phyloP scores from a whole-genome alignment of 768 basidiomycete species.

The Lactarius psammicola region DNA sequence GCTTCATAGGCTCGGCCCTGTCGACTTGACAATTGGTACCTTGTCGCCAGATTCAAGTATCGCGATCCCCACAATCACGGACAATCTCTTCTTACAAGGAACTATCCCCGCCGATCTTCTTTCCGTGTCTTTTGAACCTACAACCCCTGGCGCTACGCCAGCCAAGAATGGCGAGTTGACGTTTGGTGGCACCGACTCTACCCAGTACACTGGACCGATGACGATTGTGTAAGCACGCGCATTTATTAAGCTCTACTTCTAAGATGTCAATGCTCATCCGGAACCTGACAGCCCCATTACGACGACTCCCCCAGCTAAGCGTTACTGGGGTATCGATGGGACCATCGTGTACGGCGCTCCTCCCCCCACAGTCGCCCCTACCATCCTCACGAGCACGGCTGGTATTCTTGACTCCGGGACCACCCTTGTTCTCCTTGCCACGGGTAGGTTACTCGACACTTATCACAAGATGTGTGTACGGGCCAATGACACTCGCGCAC shows the following conservation, averaged over 20 bases:
- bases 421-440: conserved; percentile 33
- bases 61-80: conserved; percentile 47
- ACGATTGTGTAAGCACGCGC: conserved; percentile 27
- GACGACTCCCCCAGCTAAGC: conserved; percentile 25
- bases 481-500: conserved; percentile 28
- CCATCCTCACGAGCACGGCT: conserved; percentile 32
- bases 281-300: conserved; percentile 32
- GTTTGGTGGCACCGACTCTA: conserved; percentile 38
- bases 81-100: conserved; percentile 35
- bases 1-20: conserved; percentile 54
- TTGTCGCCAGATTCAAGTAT: conserved; percentile 29
- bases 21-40: conserved; percentile 49
- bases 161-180: conserved; percentile 36
- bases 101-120: conserved; percentile 31
- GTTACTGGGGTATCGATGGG: conserved; percentile 36
- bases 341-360: conserved; percentile 31
- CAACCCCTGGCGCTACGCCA: conserved; percentile 6
- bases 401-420: conserved; percentile 38
- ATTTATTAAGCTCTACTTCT: neutral
- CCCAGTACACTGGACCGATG: conserved; percentile 35
- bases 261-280: conserved; percentile 2
- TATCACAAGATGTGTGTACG: conserved; percentile 27
- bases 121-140: conserved; percentile 35
- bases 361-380: neutral
- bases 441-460: conserved; percentile 15